These are phyloP conservation scores for Pythium monospermum DNA, from an alignment of 352 stramenopile species.

Conservation along the genomic window DNA sequence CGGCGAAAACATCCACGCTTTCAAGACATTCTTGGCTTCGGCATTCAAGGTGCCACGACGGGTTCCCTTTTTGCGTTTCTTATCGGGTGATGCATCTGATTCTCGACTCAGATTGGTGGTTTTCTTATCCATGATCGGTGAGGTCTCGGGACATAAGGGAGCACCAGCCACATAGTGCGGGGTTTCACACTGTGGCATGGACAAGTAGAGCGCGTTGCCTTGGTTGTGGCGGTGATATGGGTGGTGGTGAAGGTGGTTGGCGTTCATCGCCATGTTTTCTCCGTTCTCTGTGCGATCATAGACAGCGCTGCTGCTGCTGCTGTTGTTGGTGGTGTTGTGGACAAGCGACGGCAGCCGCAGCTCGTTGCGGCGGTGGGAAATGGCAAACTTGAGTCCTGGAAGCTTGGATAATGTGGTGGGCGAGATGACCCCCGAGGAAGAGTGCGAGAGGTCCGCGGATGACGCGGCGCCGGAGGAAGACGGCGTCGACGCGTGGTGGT, in stretches of 20 bases:
- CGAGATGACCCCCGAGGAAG: conserved; percentile 25
- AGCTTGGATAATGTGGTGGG: conserved; percentile 43
- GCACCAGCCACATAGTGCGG: conserved; percentile 29
- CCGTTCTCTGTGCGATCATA: no score
- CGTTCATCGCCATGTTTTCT: conserved; percentile 13
- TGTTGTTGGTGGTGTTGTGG: conserved; percentile 1
- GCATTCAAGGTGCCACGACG: conserved; percentile 76
- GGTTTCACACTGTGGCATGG: conserved; percentile 27
- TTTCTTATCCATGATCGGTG: conserved; percentile 25
- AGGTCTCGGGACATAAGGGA: conserved; percentile 28
- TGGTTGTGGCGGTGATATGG: conserved; percentile 1
- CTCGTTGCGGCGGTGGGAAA: conserved; percentile 41
- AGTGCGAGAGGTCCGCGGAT: conserved; percentile 19
- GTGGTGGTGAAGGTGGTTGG: not conserved
- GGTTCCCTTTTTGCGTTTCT: conserved; percentile 76
- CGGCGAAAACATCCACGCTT: conserved; percentile 88
- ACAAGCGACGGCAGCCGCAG: conserved; percentile 49
- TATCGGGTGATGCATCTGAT: conserved; percentile 16
- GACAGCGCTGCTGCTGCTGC: no score
- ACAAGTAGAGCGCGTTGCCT: conserved; percentile 22
- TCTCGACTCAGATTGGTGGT: conserved; percentile 24
- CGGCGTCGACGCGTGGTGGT: no score
- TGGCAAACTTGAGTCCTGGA: conserved; percentile 59
- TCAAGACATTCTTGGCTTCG: conserved; percentile 83
- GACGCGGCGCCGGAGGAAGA: conserved; percentile 13